phyloP scores from a whole-genome alignment of 148 eudicot genomes.

The Selenicereus undatus region DNA sequence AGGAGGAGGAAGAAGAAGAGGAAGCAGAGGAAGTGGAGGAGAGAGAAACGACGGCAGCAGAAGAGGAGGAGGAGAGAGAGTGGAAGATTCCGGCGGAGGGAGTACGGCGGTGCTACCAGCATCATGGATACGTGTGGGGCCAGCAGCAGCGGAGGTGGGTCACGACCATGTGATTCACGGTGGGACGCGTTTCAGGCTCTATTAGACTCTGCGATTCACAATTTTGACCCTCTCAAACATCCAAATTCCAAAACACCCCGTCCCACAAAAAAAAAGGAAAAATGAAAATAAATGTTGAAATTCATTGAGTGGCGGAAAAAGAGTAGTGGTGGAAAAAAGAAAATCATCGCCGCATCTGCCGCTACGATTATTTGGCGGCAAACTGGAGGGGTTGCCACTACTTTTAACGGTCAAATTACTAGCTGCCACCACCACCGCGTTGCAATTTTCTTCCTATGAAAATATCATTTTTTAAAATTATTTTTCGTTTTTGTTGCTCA shows the following conservation, averaged over 20 bases:
- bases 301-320: neutral
- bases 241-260: neutral
- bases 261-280: neutral
- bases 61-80: constrained; percentile 7
- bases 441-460: neutral
- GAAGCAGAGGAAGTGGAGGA: neutral
- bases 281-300: neutral
- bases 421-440: neutral
- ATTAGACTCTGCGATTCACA: neutral
- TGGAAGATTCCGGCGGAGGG: constrained; percentile 14
- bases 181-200: neutral
- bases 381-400: neutral
- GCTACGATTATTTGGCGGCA: constrained; percentile 1
- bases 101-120: constrained; percentile 7
- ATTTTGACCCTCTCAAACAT: neutral
- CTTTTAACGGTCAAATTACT: constrained; percentile 1
- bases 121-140: neutral
- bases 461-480: neutral
- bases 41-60: neutral
- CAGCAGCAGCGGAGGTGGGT: constrained; percentile 12
- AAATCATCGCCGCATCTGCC: neutral
- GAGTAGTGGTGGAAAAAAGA: neutral
- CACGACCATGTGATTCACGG: neutral
- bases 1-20: neutral
- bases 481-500: neutral